Evolutionary conservation across 73 alveolate genomes (phyloP), one percentile per base, ranked within the genome.

Genomic region (Durusdinium trenchii): DNA sequence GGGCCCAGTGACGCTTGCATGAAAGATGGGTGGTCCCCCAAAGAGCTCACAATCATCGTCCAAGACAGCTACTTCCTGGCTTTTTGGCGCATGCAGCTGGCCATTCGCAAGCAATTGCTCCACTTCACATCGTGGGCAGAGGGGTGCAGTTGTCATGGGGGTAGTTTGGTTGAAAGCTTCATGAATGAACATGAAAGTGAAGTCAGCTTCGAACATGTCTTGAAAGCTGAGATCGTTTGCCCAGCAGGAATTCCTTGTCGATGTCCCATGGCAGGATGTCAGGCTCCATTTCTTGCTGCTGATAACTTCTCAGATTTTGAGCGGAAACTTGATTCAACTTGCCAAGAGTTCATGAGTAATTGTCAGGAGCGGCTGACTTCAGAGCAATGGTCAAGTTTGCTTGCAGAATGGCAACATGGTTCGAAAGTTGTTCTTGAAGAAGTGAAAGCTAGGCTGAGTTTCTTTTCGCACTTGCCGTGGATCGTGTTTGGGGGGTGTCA

Each of bases 91-190:
- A 42, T 78, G 90, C 90, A 78, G 38, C n/a, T 78, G 54, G 30
- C 32, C 32, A 16, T 78, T 32, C 90, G 90, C 16, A 45, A 78
- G 61, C 90, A 78, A 30, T 1, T 78, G 51, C 60, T 18, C 18
- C n/a, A 43, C n/a, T 42, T 78, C 90, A 0, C 16, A 42, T 23
- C 51, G 10, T 78, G 90, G 90, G 90, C 62, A 12, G 90, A 78
- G 61, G 90, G 90, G 43, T 78, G 90, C 9, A 26, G 51, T 36
- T 78, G 90, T 42, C 90, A 78, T 78, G 90, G 42, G n/a, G 23
- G 43, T 18, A 12, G 20, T 18, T 35, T 78, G 23, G 16, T 60
- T 14, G 43, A 42, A 45, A 32, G 42, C 38, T 45, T 26, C 61
- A n/a, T 60, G 38, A 18, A 9, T 9, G 84, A 71, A 38, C 84